phyloP scores from a whole-genome alignment of 1,139 yeast genomes.

The Hyphopichia pseudoburtonii region DNA sequence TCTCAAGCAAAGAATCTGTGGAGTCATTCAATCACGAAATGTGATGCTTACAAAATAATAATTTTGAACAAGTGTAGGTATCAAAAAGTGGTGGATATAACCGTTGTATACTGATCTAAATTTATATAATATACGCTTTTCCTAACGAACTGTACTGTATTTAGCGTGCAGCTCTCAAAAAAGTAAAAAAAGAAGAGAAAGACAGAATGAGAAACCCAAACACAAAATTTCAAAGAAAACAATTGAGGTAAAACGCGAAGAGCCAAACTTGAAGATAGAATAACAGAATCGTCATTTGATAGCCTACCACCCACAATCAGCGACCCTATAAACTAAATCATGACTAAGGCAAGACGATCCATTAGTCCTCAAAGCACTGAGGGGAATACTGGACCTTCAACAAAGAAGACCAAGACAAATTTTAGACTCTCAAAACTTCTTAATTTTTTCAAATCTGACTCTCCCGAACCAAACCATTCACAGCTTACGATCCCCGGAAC shows the following conservation, averaged over 20 bases:
- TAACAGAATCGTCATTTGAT: too few species aligned
- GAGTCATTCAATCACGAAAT: slow-evolving; percentile 3
- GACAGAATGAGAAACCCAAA: neutral
- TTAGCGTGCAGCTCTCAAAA: too few species aligned
- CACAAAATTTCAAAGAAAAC: neutral
- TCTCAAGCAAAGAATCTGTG: slow-evolving; percentile 4
- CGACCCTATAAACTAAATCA: neutral
- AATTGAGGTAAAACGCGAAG: too few species aligned
- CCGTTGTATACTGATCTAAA: too few species aligned
- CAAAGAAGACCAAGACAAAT: neutral
- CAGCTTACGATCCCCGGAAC: neutral
- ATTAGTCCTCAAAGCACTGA: slow-evolving; percentile 4
- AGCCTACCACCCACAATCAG: too few species aligned
- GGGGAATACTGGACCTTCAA: neutral
- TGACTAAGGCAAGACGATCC: slow-evolving; percentile 1
- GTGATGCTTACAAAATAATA: too few species aligned
- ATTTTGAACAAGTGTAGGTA: too few species aligned
- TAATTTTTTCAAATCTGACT: slow-evolving; percentile 1
- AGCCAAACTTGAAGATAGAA: too few species aligned
- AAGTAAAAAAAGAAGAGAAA: neutral
- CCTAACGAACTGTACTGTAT: neutral
- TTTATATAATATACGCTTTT: too few species aligned
- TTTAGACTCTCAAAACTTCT: slow-evolving; percentile 1
- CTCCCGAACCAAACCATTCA: neutral
- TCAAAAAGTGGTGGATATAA: too few species aligned